phyloP scores from a whole-genome alignment of 768 basidiomycete genomes.

The Lepiota venenata region DNA sequence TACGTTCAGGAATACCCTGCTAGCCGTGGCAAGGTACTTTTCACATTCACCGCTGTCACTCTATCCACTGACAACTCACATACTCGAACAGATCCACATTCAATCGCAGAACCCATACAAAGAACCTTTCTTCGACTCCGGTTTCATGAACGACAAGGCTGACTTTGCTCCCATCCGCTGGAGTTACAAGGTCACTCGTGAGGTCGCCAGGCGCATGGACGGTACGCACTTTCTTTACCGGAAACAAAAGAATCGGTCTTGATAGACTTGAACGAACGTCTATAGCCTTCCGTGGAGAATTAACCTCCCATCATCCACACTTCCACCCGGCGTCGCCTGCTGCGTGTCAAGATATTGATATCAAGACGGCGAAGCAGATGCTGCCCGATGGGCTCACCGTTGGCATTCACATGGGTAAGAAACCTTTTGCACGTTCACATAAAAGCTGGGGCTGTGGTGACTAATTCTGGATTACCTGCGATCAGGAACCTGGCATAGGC shows the following conservation, averaged over 20 bases:
- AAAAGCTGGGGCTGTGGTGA: not conserved
- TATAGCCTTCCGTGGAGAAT: constrained; percentile 65
- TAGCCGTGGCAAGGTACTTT: constrained; percentile 61
- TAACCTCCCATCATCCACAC: constrained; percentile 69
- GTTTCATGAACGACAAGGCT: constrained; percentile 80
- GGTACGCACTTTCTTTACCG: constrained; percentile 29
- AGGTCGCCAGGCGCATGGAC: constrained; percentile 70
- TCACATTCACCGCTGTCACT: not conserved
- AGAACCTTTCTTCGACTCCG: constrained; percentile 64
- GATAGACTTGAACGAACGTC: not conserved
- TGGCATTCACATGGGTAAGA: constrained; percentile 67
- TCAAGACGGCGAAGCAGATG: constrained; percentile 61
- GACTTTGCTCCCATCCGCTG: constrained; percentile 75
- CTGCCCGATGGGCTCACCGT: constrained; percentile 60
- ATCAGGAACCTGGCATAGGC: constrained; percentile 41
- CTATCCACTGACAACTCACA: not conserved
- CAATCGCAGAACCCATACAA: constrained; percentile 55
- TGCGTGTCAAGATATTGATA: constrained; percentile 58
- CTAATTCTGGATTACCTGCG: constrained; percentile 33
- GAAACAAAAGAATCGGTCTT: not conserved
- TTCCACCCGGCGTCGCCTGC: constrained; percentile 71
- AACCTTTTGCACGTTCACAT: not conserved
- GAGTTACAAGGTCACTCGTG: constrained; percentile 77
- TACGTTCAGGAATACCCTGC: constrained; percentile 61
- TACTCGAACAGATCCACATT: constrained; percentile 51